A percentile compares a stretch with the other conserved stretches of the same genome.
phyloP scores from a whole-genome alignment of 805 yeast species.

The Clavispora phyllophila region DNA sequence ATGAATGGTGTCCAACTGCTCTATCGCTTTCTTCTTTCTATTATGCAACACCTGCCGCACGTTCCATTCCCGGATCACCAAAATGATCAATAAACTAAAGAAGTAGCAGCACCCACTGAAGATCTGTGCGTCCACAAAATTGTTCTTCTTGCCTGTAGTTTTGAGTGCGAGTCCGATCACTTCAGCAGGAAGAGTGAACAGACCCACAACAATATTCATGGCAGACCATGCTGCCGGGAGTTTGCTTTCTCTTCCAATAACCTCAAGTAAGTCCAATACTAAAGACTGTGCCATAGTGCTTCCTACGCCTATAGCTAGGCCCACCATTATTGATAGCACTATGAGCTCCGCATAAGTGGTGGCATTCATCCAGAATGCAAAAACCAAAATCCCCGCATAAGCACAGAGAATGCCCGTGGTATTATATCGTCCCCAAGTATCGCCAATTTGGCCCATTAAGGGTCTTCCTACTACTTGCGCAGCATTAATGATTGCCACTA shows the following conservation, averaged over 20 bases:
- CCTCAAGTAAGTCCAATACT: constrained; percentile 11
- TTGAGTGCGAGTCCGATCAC: constrained; percentile 42
- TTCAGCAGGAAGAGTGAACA: constrained; percentile 43
- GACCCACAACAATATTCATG: constrained; percentile 26
- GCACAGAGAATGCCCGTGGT: constrained; percentile 18
- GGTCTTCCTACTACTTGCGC: constrained; percentile 49
- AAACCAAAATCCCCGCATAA: constrained; percentile 20
- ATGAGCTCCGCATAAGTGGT: constrained; percentile 25
- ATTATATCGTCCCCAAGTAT: constrained; percentile 43
- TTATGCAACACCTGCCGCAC: constrained; percentile 21
- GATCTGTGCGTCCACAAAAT: constrained; percentile 52
- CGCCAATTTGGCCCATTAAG: constrained; percentile 43
- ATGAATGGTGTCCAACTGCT: background rate
- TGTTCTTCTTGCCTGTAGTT: constrained; percentile 5
- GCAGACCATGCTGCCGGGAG: constrained; percentile 39
- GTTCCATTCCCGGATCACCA: constrained; percentile 49
- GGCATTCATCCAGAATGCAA: constrained; percentile 38
- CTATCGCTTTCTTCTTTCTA: constrained; percentile 5
- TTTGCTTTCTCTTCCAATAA: constrained; percentile 10
- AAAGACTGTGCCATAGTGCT: constrained; percentile 17
- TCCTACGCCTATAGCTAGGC: constrained; percentile 28
- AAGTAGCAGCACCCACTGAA: constrained; percentile 51
- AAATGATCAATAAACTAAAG: constrained; percentile 36
- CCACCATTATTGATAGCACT: constrained; percentile 26
- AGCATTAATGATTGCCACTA: constrained; percentile 36